A percentile compares a stretch with the other conserved stretches of the same genome.
Evolutionary conservation across 495 filamentous ascomycete species (phyloP).

Genomic region (Hypoxylon perforatum): DNA sequence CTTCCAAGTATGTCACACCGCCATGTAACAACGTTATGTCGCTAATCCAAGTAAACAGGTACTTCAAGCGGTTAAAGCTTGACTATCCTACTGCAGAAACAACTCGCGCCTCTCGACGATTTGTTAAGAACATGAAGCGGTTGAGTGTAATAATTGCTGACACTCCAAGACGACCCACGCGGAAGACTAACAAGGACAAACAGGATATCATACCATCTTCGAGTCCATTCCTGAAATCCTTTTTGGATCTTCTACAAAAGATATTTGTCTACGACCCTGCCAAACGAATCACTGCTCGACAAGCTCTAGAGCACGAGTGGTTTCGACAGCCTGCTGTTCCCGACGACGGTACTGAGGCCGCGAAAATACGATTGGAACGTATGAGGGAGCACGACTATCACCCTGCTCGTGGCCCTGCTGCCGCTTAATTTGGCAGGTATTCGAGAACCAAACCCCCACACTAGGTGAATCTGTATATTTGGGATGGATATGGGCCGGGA

Average conservation of each 20-base stretch:
- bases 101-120: slow-evolving; percentile 86
- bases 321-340: slow-evolving; percentile 82
- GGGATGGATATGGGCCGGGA: slow-evolving; percentile 19
- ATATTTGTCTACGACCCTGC: slow-evolving; percentile 97
- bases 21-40: not conserved
- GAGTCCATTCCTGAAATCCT: slow-evolving; percentile 81
- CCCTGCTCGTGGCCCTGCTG: slow-evolving; percentile 30
- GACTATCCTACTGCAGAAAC: slow-evolving; percentile 92
- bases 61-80: slow-evolving; percentile 83
- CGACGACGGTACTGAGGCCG: slow-evolving; percentile 95
- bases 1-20: slow-evolving; percentile 77
- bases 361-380: slow-evolving; percentile 72
- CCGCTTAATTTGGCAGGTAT: slow-evolving; percentile 30
- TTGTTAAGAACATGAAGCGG: slow-evolving; percentile 94
- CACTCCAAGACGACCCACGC: not conserved
- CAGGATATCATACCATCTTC: slow-evolving; percentile 90
- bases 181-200: slow-evolving; percentile 43
- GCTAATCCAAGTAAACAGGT: slow-evolving; percentile 64
- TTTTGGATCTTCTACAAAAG: slow-evolving; percentile 85
- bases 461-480: slow-evolving; percentile 45
- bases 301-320: slow-evolving; percentile 93
- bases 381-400: slow-evolving; percentile 49
- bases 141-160: slow-evolving; percentile 71
- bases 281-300: slow-evolving; percentile 87
- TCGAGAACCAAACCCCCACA: slow-evolving; percentile 30